Evolutionary conservation across 495 filamentous ascomycete genomes (phyloP).

Genomic region (Neurospora sp.): DNA sequence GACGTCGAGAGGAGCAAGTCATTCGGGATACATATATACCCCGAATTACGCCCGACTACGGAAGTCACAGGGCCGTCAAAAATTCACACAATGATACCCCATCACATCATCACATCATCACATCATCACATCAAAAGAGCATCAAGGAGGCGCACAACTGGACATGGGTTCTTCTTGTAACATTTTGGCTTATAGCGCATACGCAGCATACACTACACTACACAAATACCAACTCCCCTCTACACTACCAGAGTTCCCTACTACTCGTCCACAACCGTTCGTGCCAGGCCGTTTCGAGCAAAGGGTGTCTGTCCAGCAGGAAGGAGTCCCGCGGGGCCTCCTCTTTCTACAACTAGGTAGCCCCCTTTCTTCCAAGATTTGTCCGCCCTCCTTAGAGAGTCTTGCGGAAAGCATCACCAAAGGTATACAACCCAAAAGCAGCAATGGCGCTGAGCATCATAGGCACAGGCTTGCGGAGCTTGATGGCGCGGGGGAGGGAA

Average conservation of each 20-base stretch:
- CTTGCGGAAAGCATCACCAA: conserved; percentile 45
- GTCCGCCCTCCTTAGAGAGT: conserved; percentile 14
- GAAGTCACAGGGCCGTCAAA: not conserved
- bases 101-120: not conserved
- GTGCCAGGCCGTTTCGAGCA: too few species aligned
- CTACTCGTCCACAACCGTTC: too few species aligned
- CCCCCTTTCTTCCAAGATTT: not conserved
- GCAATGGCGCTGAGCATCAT: conserved; percentile 58
- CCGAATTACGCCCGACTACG: too few species aligned
- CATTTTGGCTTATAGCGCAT: not conserved
- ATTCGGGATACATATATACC: too few species aligned
- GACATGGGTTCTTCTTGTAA: not conserved
- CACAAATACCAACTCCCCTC: not conserved
- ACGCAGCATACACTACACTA: too few species aligned
- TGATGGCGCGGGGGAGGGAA: conserved; percentile 75
- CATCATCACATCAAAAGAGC: too few species aligned
- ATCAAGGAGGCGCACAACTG: not conserved
- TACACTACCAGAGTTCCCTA: not conserved
- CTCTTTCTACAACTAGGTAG: not conserved
- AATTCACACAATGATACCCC: not conserved
- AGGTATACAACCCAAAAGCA: conserved; percentile 47
- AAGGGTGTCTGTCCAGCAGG: too few species aligned
- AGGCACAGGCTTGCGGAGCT: conserved; percentile 68
- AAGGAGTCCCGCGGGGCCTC: not conserved
- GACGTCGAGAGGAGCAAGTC: too few species aligned